Conservation (phyloP, 345 rosid genomes). For the Aquilaria malaccensis region DNA sequence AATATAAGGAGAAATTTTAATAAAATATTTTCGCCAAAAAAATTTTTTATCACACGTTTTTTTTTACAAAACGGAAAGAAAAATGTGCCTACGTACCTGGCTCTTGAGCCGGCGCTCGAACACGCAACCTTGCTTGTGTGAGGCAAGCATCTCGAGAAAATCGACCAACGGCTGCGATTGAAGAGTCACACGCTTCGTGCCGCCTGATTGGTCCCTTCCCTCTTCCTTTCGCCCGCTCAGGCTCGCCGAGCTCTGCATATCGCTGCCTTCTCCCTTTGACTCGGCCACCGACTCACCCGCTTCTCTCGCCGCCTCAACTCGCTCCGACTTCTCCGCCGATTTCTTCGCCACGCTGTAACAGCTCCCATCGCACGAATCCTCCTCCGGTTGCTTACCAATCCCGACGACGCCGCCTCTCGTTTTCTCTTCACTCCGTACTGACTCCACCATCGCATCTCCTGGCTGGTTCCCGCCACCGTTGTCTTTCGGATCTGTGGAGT, state of each 20-base stretch:
- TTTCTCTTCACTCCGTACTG: slow-evolving; percentile 13
- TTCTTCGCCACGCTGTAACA: slow-evolving; percentile 36
- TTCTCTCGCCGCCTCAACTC: slow-evolving; percentile 15
- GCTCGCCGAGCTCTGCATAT: slow-evolving; percentile 65
- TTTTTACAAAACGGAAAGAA: too few relatives aligned
- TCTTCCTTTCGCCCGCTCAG: slow-evolving; percentile 39
- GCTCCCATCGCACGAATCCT: slow-evolving; percentile 40
- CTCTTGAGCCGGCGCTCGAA: slow-evolving; percentile 52
- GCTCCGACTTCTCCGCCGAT: slow-evolving; percentile 20
- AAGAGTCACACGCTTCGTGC: slow-evolving; percentile 12
- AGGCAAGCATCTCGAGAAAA: slow-evolving; percentile 35
- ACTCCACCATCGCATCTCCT: slow-evolving; percentile 14
- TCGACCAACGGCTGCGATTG: slow-evolving; percentile 51
- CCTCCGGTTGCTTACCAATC: slow-evolving; percentile 14
- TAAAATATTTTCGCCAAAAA: too few relatives aligned
- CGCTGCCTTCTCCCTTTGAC: slow-evolving; percentile 37
- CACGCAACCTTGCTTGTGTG: slow-evolving; percentile 42
- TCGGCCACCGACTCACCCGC: slow-evolving; percentile 27
- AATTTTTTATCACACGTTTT: too few relatives aligned
- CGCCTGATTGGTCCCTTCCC: slow-evolving; percentile 33
- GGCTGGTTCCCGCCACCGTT: slow-evolving; percentile 15
- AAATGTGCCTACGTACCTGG: slow-evolving; percentile 41
- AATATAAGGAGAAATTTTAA: too few relatives aligned
- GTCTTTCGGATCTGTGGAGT: slow-evolving; percentile 37
- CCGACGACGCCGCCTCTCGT: slow-evolving; percentile 7